Base-by-base conservation (phyloP, 2,329 filamentous ascomycete genomes). In the Ceratocystis smalleyi region DNA sequence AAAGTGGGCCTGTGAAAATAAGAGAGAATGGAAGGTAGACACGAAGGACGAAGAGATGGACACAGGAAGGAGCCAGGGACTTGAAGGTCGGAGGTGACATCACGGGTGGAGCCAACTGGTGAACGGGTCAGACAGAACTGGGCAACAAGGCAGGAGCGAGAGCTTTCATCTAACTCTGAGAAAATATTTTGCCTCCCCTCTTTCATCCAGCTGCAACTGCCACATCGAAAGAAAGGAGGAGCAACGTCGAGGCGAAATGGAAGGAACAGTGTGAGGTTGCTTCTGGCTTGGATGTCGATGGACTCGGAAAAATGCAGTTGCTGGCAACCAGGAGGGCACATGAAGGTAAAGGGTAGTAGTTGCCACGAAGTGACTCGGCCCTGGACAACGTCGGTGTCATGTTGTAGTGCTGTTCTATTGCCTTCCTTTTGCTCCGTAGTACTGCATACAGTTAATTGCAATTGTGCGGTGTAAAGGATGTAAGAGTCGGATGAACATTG, bases 61-160 rank as follows among this genome's bases (percentile, higher is more conserved):
- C 15, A 59, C 12, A 30, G 45, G 54, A 57, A 27, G 43, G 43
- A 30, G 32, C 40, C 59, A 61, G 59, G 59, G 59, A 61, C 59
- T 35, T 43, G 32, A 19, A 61, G 19, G 40, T 45, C 0, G 40
- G 17, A 35, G 54, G 54, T 57, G 54, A 57, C 54, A 57, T 57
- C 54, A 57, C 54, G 5, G 30, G 54, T 57, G 54, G 59, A 45
- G 40, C 40, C 43, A 47, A 43, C 22, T 61, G 10, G 55, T 35
- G 22, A 59, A 40, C 47, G 24, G n/a, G 47, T 19, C 45, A 45
- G 43, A 54, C 49, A 30, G 49, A 27, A 54, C 19, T 15, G 49
- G 24, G 19, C 49, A 30, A 54, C 19, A 30, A n/a, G 24, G 49
- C 19, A 54, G 8, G 24, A 54, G 49, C 2, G 12, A 24, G 24